Evolutionary conservation across 148 eudicot species (phyloP).

Genomic region (Amaranthus palmeri): DNA sequence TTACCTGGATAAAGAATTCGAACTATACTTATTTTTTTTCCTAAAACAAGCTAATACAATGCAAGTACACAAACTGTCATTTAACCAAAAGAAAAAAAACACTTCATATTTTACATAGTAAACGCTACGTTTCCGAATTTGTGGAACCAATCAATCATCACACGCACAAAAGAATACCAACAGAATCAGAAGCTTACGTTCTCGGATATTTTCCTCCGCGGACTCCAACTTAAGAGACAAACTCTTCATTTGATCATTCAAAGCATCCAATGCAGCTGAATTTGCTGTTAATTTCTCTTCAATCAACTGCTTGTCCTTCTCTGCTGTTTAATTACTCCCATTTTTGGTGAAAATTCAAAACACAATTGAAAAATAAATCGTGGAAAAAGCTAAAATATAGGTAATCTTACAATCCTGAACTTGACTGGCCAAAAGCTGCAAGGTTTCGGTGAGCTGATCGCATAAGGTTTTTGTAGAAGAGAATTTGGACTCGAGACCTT

Average conservation of each 20-base stretch:
- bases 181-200: slow-evolving; percentile 39
- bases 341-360: neutral
- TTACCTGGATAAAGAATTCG: slow-evolving; percentile 47
- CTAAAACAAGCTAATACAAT: neutral
- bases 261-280: slow-evolving; percentile 52
- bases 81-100: too few relatives aligned
- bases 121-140: neutral
- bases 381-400: neutral
- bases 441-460: slow-evolving; percentile 78
- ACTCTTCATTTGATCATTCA: slow-evolving; percentile 58
- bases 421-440: slow-evolving; percentile 65
- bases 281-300: slow-evolving; percentile 56
- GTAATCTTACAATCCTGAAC: slow-evolving; percentile 64
- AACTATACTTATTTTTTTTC: neutral
- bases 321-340: slow-evolving; percentile 50
- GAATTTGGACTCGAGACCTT: slow-evolving; percentile 84
- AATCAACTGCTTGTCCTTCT: slow-evolving; percentile 61
- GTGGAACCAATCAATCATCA: neutral
- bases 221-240: slow-evolving; percentile 63
- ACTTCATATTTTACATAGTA: neutral
- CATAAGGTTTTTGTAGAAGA: slow-evolving; percentile 70
- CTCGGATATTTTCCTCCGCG: slow-evolving; percentile 60
- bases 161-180: neutral
- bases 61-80: too few relatives aligned
- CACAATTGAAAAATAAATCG: neutral